phyloP scores from a whole-genome alignment of 2,329 filamentous ascomycete genomes.

The Aureobasidium sp. region DNA sequence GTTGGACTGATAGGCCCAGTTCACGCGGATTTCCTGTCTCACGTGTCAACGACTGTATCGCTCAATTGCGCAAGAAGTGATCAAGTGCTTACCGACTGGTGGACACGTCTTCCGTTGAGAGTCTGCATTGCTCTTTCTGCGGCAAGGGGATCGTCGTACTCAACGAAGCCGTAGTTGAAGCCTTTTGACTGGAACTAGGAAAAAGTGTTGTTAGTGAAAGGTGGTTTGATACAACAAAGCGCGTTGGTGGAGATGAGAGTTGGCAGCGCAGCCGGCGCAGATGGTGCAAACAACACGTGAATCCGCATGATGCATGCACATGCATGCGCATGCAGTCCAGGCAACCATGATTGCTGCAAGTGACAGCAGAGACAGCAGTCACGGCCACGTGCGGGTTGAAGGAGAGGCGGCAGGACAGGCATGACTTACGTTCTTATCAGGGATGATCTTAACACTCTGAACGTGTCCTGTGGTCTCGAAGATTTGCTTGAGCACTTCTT shows the following conservation, averaged over 20 bases:
- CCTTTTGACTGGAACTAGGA: conserved; percentile 67
- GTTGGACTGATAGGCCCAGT: conserved; percentile 99
- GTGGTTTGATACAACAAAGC: not conserved
- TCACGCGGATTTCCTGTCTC: conserved; percentile 86
- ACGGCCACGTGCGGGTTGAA: not conserved
- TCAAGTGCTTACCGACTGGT: conserved; percentile 68
- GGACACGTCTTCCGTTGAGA: conserved; percentile 87
- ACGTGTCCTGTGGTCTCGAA: conserved; percentile 99
- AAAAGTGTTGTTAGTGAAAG: not conserved
- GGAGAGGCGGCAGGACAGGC: conserved; percentile 14
- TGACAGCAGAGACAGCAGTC: conserved; percentile 16
- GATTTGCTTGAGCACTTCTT: conserved; percentile 93
- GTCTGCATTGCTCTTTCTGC: conserved; percentile 97
- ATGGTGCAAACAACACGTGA: conserved; percentile 8
- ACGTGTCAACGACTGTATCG: conserved; percentile 20
- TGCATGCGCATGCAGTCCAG: conserved; percentile 10
- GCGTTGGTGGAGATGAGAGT: not conserved
- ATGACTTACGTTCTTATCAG: conserved; percentile 90
- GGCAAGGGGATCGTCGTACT: conserved; percentile 95
- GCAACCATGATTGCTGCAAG: conserved; percentile 8
- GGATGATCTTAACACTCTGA: conserved; percentile 98
- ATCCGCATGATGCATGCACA: conserved; percentile 8
- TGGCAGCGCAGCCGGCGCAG: not conserved
- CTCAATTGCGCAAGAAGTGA: not conserved
- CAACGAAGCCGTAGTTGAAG: conserved; percentile 97